phyloP scores from a whole-genome alignment of 345 rosid genomes.

The Geranium rotundifolium region DNA sequence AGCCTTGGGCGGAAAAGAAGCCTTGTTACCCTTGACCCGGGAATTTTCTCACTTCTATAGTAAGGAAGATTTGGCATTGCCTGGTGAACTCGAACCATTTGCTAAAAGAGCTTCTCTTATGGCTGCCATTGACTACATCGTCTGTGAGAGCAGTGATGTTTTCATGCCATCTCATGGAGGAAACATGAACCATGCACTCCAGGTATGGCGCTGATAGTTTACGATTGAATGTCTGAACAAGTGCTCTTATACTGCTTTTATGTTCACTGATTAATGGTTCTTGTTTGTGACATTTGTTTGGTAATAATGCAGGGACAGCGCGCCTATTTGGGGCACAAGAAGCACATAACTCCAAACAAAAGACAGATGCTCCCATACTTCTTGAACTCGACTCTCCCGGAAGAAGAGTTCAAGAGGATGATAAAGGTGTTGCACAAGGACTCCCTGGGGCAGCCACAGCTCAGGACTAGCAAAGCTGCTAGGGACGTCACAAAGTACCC shows the following conservation, averaged over 20 bases:
- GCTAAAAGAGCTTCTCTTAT: conserved; percentile 62
- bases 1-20: conserved; percentile 76
- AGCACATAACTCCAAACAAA: conserved; percentile 84
- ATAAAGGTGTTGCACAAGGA: conserved; percentile 58
- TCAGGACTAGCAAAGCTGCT: conserved; percentile 53
- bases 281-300: too few relatives aligned
- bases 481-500: conserved; percentile 88
- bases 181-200: conserved; percentile 82
- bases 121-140: conserved; percentile 87
- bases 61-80: conserved; percentile 70
- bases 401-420: conserved; percentile 53
- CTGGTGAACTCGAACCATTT: conserved; percentile 79
- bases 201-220: conserved; percentile 39
- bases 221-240: too few relatives aligned
- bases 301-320: conserved; percentile 46
- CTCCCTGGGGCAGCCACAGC: conserved; percentile 88
- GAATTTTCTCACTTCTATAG: conserved; percentile 70
- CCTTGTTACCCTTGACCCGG: conserved; percentile 49
- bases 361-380: conserved; percentile 86
- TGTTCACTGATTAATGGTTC: too few relatives aligned
- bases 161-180: conserved; percentile 99
- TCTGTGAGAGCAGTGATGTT: conserved; percentile 71
- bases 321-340: conserved; percentile 83
- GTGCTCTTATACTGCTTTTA: too few relatives aligned
- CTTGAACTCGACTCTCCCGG: conserved; percentile 48